A percentile compares a stretch with the other conserved stretches of the same genome.
Evolutionary conservation across 139 green algal species (phyloP).

Genomic region (Volvox reticuliferus): DNA sequence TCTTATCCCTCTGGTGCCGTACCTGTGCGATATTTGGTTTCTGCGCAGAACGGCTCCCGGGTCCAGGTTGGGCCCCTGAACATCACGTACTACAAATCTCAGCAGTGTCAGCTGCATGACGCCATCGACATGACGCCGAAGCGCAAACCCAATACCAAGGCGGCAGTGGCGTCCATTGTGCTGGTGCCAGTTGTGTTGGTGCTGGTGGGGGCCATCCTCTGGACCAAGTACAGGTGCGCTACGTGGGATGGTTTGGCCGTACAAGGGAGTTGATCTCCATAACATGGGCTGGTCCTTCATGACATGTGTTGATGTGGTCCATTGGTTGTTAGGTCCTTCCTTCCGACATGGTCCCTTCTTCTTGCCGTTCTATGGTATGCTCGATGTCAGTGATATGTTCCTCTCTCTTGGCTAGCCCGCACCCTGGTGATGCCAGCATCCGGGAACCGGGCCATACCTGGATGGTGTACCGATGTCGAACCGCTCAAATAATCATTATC

Average conservation of each 20-base stretch:
- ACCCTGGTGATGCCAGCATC: not conserved
- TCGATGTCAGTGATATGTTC: too few species aligned
- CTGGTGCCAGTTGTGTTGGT: not conserved
- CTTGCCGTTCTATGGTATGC: too few species aligned
- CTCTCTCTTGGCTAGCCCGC: too few species aligned
- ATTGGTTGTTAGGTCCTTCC: too few species aligned
- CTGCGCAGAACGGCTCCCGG: conserved; percentile 8
- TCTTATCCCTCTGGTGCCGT: too few species aligned
- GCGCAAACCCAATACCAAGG: conserved; percentile 28
- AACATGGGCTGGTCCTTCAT: too few species aligned
- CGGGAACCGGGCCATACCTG: not conserved
- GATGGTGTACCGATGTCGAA: not conserved
- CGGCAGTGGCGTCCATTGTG: conserved; percentile 12
- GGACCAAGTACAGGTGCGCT: conserved; percentile 31
- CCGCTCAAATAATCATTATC: not conserved
- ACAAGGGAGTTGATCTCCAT: too few species aligned
- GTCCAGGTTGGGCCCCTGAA: not conserved
- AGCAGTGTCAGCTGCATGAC: conserved; percentile 11
- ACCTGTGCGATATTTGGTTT: not conserved
- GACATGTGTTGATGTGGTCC: too few species aligned
- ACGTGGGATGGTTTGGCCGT: too few species aligned
- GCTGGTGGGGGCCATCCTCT: not conserved
- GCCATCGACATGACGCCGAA: not conserved
- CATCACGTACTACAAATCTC: not conserved
- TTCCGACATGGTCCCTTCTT: too few species aligned